Percentiles rank a stretch among this genome's conserved stretches.
Evolutionary conservation across 768 basidiomycete species (phyloP).

Genomic region (Tulasnella sp.): DNA sequence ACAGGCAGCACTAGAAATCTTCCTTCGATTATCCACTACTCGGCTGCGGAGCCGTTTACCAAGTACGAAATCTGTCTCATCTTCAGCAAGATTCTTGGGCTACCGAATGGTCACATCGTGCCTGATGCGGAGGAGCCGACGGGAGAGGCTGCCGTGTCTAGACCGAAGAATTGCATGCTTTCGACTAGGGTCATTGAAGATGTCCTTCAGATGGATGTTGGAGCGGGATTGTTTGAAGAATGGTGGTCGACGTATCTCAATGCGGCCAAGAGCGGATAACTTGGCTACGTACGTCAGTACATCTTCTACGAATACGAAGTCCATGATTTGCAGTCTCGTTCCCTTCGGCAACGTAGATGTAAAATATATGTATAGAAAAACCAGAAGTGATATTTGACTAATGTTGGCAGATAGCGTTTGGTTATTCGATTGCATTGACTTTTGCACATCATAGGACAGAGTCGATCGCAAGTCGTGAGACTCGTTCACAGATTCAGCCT

Average conservation of each 20-base stretch:
- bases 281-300: too few relatives aligned
- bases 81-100: conserved; percentile 57
- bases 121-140: conserved; percentile 60
- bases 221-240: conserved; percentile 52
- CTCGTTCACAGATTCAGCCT: too few relatives aligned
- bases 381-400: too few relatives aligned
- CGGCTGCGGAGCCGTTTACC: conserved; percentile 69
- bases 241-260: conserved; percentile 53
- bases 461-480: too few relatives aligned
- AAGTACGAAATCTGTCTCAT: conserved; percentile 89
- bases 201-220: conserved; percentile 45
- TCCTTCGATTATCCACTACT: conserved; percentile 77
- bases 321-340: too few relatives aligned
- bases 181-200: conserved; percentile 63
- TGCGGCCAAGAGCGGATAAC: too few relatives aligned
- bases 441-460: too few relatives aligned
- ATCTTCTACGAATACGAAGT: too few relatives aligned
- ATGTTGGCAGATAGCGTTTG: too few relatives aligned
- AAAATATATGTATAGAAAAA: too few relatives aligned
- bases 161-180: conserved; percentile 74
- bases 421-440: too few relatives aligned
- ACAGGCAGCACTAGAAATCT: conserved; percentile 35
- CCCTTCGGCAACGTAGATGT: too few relatives aligned
- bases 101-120: conserved; percentile 65
- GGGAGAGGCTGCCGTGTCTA: conserved; percentile 46